These are phyloP conservation scores for Rehmannia glutinosa DNA, from an alignment of 257 asterid species.

Conservation along the genomic window DNA sequence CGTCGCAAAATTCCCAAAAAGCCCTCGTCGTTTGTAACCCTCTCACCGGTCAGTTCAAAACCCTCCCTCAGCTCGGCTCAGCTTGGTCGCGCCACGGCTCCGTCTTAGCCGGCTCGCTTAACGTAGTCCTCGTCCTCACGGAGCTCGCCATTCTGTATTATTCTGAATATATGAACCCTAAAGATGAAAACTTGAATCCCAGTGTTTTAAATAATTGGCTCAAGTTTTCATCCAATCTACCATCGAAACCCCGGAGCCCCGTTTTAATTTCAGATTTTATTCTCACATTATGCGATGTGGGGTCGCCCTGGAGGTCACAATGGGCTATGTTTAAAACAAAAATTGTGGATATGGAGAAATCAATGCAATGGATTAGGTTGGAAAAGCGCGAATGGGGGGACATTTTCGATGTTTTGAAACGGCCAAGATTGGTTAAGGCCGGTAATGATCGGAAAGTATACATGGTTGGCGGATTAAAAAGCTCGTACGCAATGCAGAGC, in stretches of 20 bases:
- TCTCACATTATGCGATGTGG: slow-evolving; percentile 79
- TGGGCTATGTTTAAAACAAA: slow-evolving; percentile 82
- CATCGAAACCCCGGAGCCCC: slow-evolving; percentile 91
- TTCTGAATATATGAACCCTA: slow-evolving; percentile 20
- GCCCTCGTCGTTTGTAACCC: slow-evolving; percentile 85
- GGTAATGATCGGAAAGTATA: slow-evolving; percentile 55
- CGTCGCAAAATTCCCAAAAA: slow-evolving; percentile 37
- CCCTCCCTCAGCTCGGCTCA: slow-evolving; percentile 91
- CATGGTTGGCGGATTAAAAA: slow-evolving; percentile 83
- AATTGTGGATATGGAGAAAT: slow-evolving; percentile 36
- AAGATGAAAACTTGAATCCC: slow-evolving; percentile 12
- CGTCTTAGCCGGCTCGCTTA: slow-evolving; percentile 67
- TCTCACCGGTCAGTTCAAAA: slow-evolving; percentile 48
- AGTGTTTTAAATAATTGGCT: slow-evolving; percentile 49
- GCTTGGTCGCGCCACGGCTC: slow-evolving; percentile 99
- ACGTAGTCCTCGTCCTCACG: slow-evolving; percentile 68
- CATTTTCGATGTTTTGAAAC: slow-evolving; percentile 70
- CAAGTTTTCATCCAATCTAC: slow-evolving; percentile 80
- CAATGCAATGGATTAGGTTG: slow-evolving; percentile 72
- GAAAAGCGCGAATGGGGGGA: slow-evolving; percentile 93
- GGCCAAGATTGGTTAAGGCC: slow-evolving; percentile 74
- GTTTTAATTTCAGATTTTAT: slow-evolving; percentile 58
- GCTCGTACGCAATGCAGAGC: slow-evolving; percentile 70
- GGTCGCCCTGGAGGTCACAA: slow-evolving; percentile 95
- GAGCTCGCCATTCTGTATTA: slow-evolving; percentile 84